These are phyloP conservation scores for Cryphonectria japonica DNA, from an alignment of 2,329 filamentous ascomycete species.

Conservation along the genomic window DNA sequence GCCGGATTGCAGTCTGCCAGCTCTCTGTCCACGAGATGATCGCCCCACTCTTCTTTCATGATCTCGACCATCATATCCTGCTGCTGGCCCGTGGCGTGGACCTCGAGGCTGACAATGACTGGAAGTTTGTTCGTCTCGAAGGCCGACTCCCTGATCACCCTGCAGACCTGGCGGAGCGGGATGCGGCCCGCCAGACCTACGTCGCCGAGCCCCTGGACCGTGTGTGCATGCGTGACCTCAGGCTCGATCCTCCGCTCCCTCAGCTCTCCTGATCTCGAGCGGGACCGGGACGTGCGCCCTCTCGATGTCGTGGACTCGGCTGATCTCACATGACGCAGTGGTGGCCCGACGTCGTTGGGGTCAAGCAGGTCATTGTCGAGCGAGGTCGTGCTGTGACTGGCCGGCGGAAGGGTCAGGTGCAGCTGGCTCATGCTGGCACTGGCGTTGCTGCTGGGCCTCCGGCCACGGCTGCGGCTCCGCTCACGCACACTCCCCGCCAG, in stretches of 20 bases:
- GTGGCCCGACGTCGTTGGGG: constrained; percentile 23
- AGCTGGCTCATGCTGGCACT: constrained; percentile 44
- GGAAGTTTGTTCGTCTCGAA: constrained; percentile 78
- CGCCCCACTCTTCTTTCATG: constrained; percentile 87
- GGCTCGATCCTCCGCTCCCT: constrained; percentile 61
- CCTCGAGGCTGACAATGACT: constrained; percentile 89
- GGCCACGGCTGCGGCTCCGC: constrained; percentile 41
- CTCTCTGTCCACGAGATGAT: constrained; percentile 67
- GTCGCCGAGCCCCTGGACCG: constrained; percentile 37
- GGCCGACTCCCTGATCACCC: constrained; percentile 75
- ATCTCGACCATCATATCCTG: constrained; percentile 93
- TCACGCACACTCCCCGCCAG: constrained; percentile 31
- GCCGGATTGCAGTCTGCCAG: constrained; percentile 55
- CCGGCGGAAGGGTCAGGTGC: constrained; percentile 28
- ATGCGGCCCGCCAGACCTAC: constrained; percentile 87
- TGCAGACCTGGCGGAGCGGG: constrained; percentile 84
- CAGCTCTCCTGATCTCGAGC: constrained; percentile 29
- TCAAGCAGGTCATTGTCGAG: constrained; percentile 28
- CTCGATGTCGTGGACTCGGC: constrained; percentile 23
- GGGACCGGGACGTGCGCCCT: constrained; percentile 21
- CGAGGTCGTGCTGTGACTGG: constrained; percentile 31
- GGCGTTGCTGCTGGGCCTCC: constrained; percentile 41
- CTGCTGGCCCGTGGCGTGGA: constrained; percentile 80
- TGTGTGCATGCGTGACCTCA: constrained; percentile 71
- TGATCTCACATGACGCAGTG: constrained; percentile 23